phyloP scores from a whole-genome alignment of 2,329 filamentous ascomycete genomes.

The Beauveria caledonica region DNA sequence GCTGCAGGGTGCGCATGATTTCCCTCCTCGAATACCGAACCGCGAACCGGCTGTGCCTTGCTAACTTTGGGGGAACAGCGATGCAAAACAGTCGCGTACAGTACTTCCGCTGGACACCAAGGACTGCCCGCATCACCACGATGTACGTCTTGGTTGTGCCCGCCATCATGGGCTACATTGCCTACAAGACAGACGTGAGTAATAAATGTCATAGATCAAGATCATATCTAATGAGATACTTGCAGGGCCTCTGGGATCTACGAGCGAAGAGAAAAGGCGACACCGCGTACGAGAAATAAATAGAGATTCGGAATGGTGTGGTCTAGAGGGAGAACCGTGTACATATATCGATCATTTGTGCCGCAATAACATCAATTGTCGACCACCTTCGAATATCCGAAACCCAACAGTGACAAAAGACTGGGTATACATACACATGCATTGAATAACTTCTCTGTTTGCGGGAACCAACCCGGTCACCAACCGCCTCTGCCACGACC shows the following conservation, averaged over 20 bases:
- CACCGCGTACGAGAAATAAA: conserved; percentile 68
- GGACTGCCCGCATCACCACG: conserved; percentile 73
- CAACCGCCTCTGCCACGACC: conserved; percentile 1
- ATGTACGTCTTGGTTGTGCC: conserved; percentile 71
- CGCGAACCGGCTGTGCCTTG: conserved; percentile 12
- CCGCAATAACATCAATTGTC: conserved; percentile 1
- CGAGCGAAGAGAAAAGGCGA: conserved; percentile 86
- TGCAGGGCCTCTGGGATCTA: conserved; percentile 76
- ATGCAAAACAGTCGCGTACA: conserved; percentile 80
- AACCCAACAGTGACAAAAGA: neutral
- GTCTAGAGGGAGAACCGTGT: conserved; percentile 22
- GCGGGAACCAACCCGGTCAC: neutral
- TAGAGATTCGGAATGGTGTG: conserved; percentile 7
- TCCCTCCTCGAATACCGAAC: conserved; percentile 11
- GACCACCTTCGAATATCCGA: neutral
- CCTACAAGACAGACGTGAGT: conserved; percentile 81
- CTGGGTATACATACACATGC: neutral
- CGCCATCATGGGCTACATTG: conserved; percentile 58
- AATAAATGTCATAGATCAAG: neutral
- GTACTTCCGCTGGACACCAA: conserved; percentile 89
- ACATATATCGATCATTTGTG: conserved; percentile 28
- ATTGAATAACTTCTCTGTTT: neutral
- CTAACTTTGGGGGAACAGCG: conserved; percentile 42
- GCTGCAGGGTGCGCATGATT: conserved; percentile 29
- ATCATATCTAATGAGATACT: conserved; percentile 17